Conservation (phyloP, 176 grass and related monocot genomes). For the Puya raimondii region DNA sequence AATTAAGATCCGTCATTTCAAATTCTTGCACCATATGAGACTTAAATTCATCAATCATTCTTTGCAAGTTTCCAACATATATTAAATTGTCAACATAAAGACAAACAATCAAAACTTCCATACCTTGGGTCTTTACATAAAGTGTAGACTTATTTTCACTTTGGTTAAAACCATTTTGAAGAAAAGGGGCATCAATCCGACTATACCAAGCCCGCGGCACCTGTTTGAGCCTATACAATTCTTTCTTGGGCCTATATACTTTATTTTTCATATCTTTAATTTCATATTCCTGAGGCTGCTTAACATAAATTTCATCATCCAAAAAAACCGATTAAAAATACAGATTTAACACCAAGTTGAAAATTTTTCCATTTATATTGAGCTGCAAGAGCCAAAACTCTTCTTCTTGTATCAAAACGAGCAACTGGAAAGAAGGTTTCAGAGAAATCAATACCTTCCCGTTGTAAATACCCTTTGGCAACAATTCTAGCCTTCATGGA, state of each 20-base stretch:
- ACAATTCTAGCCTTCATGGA: no score
- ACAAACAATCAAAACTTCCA: background rate
- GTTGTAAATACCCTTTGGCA: background rate
- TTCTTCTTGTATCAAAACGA: background rate
- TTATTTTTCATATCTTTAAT: background rate
- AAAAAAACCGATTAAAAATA: background rate
- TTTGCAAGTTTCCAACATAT: background rate
- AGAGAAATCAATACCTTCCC: background rate
- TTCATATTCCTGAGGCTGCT: background rate
- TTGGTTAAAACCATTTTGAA: background rate
- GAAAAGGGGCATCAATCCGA: background rate
- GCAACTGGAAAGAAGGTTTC: background rate
- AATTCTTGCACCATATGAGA: background rate
- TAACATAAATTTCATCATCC: background rate
- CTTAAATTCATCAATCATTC: background rate
- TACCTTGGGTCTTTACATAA: background rate
- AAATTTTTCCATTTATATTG: background rate
- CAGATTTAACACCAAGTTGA: background rate
- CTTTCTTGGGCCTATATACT: background rate
- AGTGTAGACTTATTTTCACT: background rate
- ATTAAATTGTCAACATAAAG: background rate
- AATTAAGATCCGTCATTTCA: no score
- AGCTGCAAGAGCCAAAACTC: background rate
- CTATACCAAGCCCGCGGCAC: background rate
- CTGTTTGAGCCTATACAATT: background rate